phyloP scores from a whole-genome alignment of 139 green algal genomes.

The Tetraselmis chui region DNA sequence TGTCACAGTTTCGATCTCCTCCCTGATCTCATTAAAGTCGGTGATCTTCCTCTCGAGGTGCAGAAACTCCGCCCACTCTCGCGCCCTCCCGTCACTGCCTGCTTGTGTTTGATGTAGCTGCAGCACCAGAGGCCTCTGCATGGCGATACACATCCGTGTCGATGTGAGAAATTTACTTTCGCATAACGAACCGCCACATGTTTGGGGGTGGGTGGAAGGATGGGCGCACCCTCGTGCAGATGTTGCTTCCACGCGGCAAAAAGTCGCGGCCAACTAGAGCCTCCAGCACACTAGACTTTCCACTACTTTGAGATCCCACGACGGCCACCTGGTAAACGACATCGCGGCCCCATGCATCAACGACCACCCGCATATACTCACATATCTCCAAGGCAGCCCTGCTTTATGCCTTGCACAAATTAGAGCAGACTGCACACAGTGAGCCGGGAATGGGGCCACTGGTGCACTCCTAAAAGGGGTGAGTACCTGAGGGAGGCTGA shows the following conservation, averaged over 20 bases:
- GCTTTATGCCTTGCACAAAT: too few species aligned
- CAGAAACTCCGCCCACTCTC: neutral
- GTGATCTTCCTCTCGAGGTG: neutral
- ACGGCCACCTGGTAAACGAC: neutral
- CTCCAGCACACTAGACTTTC: conserved; percentile 92
- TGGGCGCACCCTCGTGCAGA: conserved; percentile 85
- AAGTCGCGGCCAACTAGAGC: conserved; percentile 91
- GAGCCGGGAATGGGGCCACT: too few species aligned
- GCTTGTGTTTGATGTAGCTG: neutral
- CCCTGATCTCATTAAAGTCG: conserved; percentile 1
- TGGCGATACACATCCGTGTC: too few species aligned
- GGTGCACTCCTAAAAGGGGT: too few species aligned
- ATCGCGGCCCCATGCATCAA: too few species aligned
- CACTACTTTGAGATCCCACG: conserved; percentile 65
- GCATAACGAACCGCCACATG: too few species aligned
- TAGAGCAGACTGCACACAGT: too few species aligned
- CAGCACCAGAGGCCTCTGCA: neutral
- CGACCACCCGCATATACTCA: too few species aligned
- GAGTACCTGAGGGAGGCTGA: neutral
- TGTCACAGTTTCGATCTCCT: conserved; percentile 92
- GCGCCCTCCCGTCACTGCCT: too few species aligned
- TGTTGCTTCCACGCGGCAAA: conserved; percentile 85
- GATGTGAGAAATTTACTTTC: too few species aligned
- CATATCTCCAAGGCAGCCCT: too few species aligned
- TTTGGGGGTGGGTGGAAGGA: too few species aligned